Evolutionary conservation across 1,284 basidiomycete genomes (phyloP).

Genomic region (Fomitiporia mediterranea): DNA sequence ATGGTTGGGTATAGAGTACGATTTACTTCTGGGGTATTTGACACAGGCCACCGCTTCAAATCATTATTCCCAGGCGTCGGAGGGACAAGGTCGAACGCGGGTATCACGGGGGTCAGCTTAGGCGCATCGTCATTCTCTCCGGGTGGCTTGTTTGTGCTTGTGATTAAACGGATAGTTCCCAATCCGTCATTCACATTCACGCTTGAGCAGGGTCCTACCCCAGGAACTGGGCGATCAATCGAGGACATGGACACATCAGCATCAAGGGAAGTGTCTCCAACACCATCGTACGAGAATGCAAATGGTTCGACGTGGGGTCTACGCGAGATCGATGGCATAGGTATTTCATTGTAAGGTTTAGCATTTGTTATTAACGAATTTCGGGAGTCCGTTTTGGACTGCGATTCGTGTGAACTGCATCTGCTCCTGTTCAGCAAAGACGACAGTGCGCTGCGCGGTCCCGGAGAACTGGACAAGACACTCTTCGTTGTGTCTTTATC

Average conservation of each 20-base stretch:
- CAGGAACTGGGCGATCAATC: slow-evolving; percentile 17
- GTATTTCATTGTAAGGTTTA: slow-evolving; percentile 50
- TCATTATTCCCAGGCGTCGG: slow-evolving; percentile 43
- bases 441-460: neutral
- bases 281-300: slow-evolving; percentile 39
- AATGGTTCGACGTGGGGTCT: slow-evolving; percentile 44
- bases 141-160: neutral
- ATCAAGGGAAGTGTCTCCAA: slow-evolving; percentile 24
- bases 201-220: slow-evolving; percentile 14
- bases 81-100: slow-evolving; percentile 60
- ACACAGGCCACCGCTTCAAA: slow-evolving; percentile 37
- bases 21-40: slow-evolving; percentile 34
- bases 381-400: slow-evolving; percentile 13
- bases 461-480: slow-evolving; percentile 1
- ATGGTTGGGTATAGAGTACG: slow-evolving; percentile 46
- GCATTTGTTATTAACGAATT: slow-evolving; percentile 46
- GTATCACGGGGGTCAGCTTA: slow-evolving; percentile 54
- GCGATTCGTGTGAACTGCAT: slow-evolving; percentile 19
- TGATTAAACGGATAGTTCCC: slow-evolving; percentile 18
- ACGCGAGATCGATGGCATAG: slow-evolving; percentile 35
- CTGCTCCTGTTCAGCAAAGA: neutral
- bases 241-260: slow-evolving; percentile 8
- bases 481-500: neutral
- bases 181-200: neutral
- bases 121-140: slow-evolving; percentile 40